These are phyloP conservation scores for Dunaliella salina DNA, from an alignment of 163 green algal species.

Conservation along the genomic window DNA sequence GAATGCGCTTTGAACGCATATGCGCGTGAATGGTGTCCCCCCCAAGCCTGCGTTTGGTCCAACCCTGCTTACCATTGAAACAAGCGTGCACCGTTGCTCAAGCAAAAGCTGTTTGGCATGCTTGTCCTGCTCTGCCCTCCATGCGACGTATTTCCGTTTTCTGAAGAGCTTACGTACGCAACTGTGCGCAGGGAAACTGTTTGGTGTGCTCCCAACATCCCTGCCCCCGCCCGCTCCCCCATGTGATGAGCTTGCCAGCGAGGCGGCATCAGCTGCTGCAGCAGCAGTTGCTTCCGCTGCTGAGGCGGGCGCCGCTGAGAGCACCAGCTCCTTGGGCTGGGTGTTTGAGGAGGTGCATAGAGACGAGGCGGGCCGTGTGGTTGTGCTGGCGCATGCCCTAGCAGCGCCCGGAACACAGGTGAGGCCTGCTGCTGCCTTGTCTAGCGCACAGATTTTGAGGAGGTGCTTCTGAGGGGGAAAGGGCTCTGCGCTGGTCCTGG, in stretches of 20 bases:
- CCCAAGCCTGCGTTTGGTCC: too few relatives aligned
- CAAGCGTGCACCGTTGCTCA: too few relatives aligned
- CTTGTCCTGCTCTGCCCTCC: too few relatives aligned
- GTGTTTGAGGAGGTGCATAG: background rate
- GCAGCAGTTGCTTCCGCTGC: background rate
- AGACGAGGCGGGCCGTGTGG: background rate
- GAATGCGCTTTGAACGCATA: too few relatives aligned
- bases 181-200: background rate
- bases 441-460: too few relatives aligned
- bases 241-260: background rate
- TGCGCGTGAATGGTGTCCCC: too few relatives aligned
- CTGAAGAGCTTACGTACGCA: background rate
- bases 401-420: background rate
- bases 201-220: background rate
- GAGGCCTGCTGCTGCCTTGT: background rate
- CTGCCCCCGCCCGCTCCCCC: background rate
- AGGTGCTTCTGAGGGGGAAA: too few relatives aligned
- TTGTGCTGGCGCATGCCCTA: background rate
- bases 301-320: background rate
- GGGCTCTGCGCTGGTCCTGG: too few relatives aligned
- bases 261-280: background rate
- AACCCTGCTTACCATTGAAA: too few relatives aligned
- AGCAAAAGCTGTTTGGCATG: too few relatives aligned
- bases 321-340: background rate
- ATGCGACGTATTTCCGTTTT: too few relatives aligned